Conservation (phyloP, 208 protist genomes). For the Trypanosoma avium region DNA sequence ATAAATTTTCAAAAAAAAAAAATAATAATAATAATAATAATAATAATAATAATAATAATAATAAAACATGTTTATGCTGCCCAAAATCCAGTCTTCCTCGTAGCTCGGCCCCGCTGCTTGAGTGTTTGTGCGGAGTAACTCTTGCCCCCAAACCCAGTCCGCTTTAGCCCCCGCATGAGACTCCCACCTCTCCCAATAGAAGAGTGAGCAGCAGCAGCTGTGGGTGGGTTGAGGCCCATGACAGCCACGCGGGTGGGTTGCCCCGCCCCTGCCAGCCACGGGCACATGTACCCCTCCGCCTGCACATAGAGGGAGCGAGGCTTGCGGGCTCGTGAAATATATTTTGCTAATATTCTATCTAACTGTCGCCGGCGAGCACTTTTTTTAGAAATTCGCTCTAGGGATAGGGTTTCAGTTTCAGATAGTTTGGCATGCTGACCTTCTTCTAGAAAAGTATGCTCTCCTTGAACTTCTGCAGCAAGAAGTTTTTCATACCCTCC, state of each 20-base stretch:
- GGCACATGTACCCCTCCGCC: constrained; percentile 90
- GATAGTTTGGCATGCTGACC: constrained; percentile 29
- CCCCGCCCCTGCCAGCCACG: constrained; percentile 62
- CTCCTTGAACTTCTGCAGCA: constrained; percentile 13
- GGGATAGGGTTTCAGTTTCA: constrained; percentile 27
- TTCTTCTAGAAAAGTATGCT: constrained; percentile 52
- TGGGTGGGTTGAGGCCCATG: no score
- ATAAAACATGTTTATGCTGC: no score
- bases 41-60: no score
- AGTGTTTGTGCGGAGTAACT: constrained; percentile 81
- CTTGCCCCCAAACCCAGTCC: constrained; percentile 77
- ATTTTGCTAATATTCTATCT: constrained; percentile 70
- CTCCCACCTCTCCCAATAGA: constrained; percentile 35
- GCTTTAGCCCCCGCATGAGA: constrained; percentile 71
- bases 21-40: no score
- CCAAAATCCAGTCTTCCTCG: constrained; percentile 84
- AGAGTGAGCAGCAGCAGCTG: constrained; percentile 2
- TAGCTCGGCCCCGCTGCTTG: constrained; percentile 69
- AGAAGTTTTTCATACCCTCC: constrained; percentile 69
- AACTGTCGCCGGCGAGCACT: constrained; percentile 40
- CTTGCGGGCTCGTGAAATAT: constrained; percentile 65
- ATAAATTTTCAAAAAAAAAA: constrained; percentile 13
- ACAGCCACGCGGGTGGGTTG: constrained; percentile 39
- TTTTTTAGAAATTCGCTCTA: constrained; percentile 24
- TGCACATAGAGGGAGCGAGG: constrained; percentile 79